Conservation (phyloP, 2,329 filamentous ascomycete genomes). For the Fusarium zealandicum region DNA sequence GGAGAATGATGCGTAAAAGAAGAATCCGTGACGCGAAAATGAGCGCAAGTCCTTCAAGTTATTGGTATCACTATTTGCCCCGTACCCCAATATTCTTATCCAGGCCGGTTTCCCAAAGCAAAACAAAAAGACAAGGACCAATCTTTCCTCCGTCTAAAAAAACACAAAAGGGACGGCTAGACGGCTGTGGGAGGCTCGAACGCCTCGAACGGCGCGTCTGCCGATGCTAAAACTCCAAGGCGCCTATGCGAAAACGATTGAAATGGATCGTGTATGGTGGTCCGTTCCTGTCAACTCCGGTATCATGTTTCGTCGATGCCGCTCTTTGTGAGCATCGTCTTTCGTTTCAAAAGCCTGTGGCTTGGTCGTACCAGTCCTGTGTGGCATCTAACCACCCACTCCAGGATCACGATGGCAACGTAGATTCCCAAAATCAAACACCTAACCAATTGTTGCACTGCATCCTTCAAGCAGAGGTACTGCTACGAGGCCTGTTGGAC, state of each 20-base stretch:
- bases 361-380: slow-evolving; percentile 4
- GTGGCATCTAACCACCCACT: not conserved
- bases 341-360: slow-evolving; percentile 13
- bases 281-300: slow-evolving; percentile 34
- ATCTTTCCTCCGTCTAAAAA: slow-evolving; percentile 28
- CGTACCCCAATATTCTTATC: slow-evolving; percentile 25
- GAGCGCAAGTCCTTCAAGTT: slow-evolving; percentile 32
- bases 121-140: not conserved
- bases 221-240: slow-evolving; percentile 40
- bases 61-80: slow-evolving; percentile 38
- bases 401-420: no score
- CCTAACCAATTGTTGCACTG: not conserved
- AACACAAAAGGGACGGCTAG: slow-evolving; percentile 14
- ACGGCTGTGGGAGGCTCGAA: slow-evolving; percentile 9
- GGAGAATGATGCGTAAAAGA: not conserved
- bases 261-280: slow-evolving; percentile 35
- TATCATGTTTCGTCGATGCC: slow-evolving; percentile 32
- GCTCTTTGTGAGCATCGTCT: slow-evolving; percentile 18
- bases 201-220: slow-evolving; percentile 24
- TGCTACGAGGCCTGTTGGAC: slow-evolving; percentile 31
- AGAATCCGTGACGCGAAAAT: slow-evolving; percentile 17
- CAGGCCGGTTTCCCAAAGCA: slow-evolving; percentile 20
- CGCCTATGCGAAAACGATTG: slow-evolving; percentile 39
- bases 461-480: slow-evolving; percentile 22
- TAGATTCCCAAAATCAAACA: not conserved